Evolutionary conservation across 495 filamentous ascomycete species (phyloP).

Genomic region (Tuber microsphaerosporum): DNA sequence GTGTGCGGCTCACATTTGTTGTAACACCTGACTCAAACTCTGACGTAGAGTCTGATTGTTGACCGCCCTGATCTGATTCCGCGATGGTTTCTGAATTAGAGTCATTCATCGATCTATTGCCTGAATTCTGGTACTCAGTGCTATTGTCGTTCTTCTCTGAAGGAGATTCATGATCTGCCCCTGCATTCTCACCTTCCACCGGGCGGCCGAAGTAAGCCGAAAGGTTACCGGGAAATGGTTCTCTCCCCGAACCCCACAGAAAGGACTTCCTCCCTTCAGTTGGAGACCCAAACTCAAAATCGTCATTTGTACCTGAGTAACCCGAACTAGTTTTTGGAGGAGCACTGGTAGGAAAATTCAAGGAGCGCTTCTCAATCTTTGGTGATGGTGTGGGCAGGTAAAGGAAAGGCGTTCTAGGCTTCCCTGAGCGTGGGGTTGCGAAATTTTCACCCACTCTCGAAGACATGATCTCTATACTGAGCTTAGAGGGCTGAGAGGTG

Average conservation of each 20-base stretch:
- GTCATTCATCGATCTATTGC: constrained; percentile 16
- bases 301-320: neutral
- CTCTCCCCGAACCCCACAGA: constrained; percentile 24
- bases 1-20: constrained; percentile 22
- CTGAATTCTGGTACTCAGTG: constrained; percentile 25
- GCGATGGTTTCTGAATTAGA: neutral
- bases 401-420: constrained; percentile 35
- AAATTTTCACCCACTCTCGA: constrained; percentile 19
- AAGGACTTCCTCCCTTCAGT: constrained; percentile 10
- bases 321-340: constrained; percentile 11
- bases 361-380: constrained; percentile 24
- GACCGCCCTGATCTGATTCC: neutral
- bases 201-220: constrained; percentile 35
- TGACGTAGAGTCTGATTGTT: constrained; percentile 20
- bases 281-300: constrained; percentile 3
- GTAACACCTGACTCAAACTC: constrained; percentile 36
- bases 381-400: constrained; percentile 40
- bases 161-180: neutral
- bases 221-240: constrained; percentile 20
- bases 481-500: constrained; percentile 24
- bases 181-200: neutral
- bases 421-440: constrained; percentile 7
- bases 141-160: constrained; percentile 23
- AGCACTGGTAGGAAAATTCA: constrained; percentile 29
- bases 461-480: constrained; percentile 21